These are phyloP conservation scores for Ceratocystis albifundus DNA, from an alignment of 2,329 filamentous ascomycete genomes.

Conservation along the genomic window DNA sequence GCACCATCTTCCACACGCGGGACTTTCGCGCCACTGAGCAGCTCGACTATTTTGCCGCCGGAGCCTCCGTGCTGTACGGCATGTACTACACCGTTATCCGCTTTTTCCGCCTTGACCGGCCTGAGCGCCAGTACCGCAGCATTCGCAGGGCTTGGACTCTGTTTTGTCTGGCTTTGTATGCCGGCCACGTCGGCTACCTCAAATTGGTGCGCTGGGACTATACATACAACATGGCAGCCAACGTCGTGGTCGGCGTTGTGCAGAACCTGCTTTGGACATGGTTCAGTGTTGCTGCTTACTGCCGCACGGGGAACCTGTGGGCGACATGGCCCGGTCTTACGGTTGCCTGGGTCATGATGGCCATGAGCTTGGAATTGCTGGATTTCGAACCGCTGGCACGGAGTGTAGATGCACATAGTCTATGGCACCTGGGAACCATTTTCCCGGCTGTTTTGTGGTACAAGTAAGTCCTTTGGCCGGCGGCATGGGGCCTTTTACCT, in stretches of 20 bases:
- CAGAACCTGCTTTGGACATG: conserved; percentile 77
- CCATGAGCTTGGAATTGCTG: conserved; percentile 90
- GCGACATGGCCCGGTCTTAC: conserved; percentile 81
- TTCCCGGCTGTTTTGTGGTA: conserved; percentile 84
- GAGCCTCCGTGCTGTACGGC: conserved; percentile 80
- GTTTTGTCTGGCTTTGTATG: conserved; percentile 59
- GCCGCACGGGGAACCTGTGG: conserved; percentile 61
- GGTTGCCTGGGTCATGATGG: conserved; percentile 80
- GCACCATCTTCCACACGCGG: conserved; percentile 82
- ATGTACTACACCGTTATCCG: conserved; percentile 75
- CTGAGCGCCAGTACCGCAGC: conserved; percentile 33
- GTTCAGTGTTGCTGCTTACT: conserved; percentile 67
- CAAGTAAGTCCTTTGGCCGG: conserved; percentile 54
- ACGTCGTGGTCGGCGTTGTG: conserved; percentile 67
- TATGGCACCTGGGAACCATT: conserved; percentile 94
- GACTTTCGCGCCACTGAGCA: conserved; percentile 83
- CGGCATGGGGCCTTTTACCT: neutral
- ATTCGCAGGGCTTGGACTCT: conserved; percentile 64
- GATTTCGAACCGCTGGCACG: conserved; percentile 82
- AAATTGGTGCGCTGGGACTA: conserved; percentile 87
- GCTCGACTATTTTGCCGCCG: conserved; percentile 90
- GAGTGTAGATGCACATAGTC: conserved; percentile 79
- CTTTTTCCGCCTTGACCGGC: conserved; percentile 67
- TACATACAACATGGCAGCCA: conserved; percentile 94
- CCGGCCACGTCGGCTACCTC: conserved; percentile 69